phyloP scores from a whole-genome alignment of 2,329 filamentous ascomycete species.

The Canariomyces notabilis region DNA sequence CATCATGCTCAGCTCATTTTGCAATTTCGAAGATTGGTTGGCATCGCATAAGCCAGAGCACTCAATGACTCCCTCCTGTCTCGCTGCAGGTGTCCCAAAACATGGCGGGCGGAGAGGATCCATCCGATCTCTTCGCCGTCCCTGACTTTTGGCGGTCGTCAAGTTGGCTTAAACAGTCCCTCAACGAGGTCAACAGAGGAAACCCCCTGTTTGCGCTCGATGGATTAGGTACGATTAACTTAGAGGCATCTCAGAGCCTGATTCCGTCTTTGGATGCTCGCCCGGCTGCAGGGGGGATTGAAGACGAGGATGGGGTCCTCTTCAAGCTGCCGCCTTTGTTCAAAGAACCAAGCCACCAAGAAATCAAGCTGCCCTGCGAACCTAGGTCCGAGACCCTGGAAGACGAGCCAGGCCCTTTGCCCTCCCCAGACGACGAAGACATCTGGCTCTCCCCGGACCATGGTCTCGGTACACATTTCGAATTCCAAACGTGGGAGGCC shows the following conservation, averaged over 20 bases:
- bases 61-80: neutral
- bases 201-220: conserved; percentile 42
- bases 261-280: neutral
- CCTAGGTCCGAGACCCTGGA: conserved; percentile 1
- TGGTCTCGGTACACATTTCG: conserved; percentile 28
- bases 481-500: conserved; percentile 64
- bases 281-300: neutral
- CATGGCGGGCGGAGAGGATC: conserved; percentile 40
- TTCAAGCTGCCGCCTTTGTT: conserved; percentile 39
- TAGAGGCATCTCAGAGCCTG: neutral
- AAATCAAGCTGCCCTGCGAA: conserved; percentile 1
- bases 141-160: conserved; percentile 57
- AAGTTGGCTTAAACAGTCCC: conserved; percentile 38
- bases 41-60: neutral
- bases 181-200: conserved; percentile 20
- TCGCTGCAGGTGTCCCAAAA: neutral
- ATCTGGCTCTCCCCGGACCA: conserved; percentile 45
- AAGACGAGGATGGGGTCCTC: conserved; percentile 31
- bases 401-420: neutral
- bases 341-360: conserved; percentile 9
- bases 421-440: conserved; percentile 29
- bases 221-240: conserved; percentile 28
- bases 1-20: no score
- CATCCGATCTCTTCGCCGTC: conserved; percentile 57
- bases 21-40: no score